Evolutionary conservation across 2,329 filamentous ascomycete genomes (phyloP), one percentile per base, ranked within the genome.

Genomic region (Aureobasidium sp.): DNA sequence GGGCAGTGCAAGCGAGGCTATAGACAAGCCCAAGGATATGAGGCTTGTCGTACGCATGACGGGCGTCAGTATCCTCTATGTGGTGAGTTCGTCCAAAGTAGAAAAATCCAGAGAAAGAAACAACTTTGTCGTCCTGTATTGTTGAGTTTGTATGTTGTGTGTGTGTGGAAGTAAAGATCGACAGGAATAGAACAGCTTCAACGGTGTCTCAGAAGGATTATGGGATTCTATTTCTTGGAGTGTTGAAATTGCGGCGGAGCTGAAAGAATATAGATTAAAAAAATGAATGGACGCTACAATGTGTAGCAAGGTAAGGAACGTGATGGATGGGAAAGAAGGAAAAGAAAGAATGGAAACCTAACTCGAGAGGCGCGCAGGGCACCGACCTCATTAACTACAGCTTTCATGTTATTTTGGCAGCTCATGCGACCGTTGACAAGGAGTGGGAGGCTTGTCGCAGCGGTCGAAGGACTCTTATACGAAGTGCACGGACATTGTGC

Each of bases 181-280:
- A 41, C 55, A 49, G 25, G 44, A 49, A 59, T 59, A 59, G 55
- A 59, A 49, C 55, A 59, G 44, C 36, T 59, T 59, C 55, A 59
- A 59, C 44, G 41, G 44, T 59, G 55, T 59, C 55, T 59, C 55
- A 41, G 44, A 58, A 32, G 54, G 42, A 29, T 44, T 30, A 34
- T 45, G 30, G 30, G 13, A 25, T 3, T 36, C 30, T 21, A 21
- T 29, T 34, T 30, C 30, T n/a, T 49, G 30, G 30, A 6, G n/a
- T 34, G 36, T 11, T 41, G 21, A 21, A 21, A 21, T 21, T 5
- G 37, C 32, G 36, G 50, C 37, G 36, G 50, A 54, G 50, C 27
- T 41, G 25, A 30, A 32, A 21, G 39, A 45, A 32, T 29, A 9
- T 16, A 11, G 3, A 21, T 21, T 21, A 21, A 29, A 58, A 47